Evolutionary conservation across 129 eudicot genomes (phyloP).

Genomic region (Escallonia rubra): DNA sequence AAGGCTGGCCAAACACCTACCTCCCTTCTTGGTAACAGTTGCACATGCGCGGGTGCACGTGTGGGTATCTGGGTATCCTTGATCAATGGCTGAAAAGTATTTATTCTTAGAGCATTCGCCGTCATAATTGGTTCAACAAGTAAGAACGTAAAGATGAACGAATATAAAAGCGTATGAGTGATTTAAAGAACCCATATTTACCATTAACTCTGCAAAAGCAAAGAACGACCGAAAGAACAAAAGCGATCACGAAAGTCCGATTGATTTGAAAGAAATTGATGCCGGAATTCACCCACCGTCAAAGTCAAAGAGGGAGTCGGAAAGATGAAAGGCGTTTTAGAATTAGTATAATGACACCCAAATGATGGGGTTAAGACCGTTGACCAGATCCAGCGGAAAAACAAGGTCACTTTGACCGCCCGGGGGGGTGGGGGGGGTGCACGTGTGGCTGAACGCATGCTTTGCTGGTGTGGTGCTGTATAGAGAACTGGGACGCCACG

Average conservation of each 20-base stretch:
- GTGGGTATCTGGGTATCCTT: constrained; percentile 21
- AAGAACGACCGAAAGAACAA: no score
- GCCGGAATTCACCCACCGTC: background rate
- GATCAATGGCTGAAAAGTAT: background rate
- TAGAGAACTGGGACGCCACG: constrained; percentile 32
- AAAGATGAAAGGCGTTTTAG: background rate
- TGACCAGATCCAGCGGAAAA: constrained; percentile 18
- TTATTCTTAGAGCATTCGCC: no score
- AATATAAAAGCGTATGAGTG: no score
- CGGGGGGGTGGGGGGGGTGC: background rate
- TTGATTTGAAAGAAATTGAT: no score
- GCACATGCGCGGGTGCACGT: constrained; percentile 22
- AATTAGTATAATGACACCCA: constrained; percentile 10
- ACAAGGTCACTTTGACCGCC: constrained; percentile 4
- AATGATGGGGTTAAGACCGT: constrained; percentile 10
- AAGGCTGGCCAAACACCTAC: constrained; percentile 11
- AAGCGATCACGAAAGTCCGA: no score
- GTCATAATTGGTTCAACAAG: no score
- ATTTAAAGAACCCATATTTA: no score
- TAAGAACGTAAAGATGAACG: no score
- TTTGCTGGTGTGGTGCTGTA: constrained; percentile 42
- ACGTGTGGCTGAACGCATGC: constrained; percentile 30
- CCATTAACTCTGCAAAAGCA: no score
- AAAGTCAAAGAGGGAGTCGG: background rate
- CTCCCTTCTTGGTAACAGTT: constrained; percentile 14